Conservation (phyloP, 2,329 filamentous ascomycete genomes). For the Aspergillus carbonarius region DNA sequence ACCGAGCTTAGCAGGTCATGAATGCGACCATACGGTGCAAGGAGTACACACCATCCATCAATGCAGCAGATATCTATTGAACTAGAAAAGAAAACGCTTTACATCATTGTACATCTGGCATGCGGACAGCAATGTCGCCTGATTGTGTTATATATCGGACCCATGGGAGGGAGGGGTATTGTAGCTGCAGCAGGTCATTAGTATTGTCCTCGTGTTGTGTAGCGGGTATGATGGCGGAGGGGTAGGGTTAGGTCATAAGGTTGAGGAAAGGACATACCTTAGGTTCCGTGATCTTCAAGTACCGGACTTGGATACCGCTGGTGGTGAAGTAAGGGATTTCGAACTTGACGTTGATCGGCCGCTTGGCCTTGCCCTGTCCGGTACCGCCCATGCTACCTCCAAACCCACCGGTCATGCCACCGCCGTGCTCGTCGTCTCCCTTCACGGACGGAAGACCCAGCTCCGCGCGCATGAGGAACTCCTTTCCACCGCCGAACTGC, state of each 20-base stretch:
- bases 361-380: conserved; percentile 81
- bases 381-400: conserved; percentile 95
- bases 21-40: not conserved
- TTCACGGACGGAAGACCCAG: conserved; percentile 90
- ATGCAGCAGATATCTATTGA: conserved; percentile 8
- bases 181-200: conserved; percentile 60
- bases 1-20: not conserved
- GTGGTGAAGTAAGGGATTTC: conserved; percentile 99
- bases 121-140: conserved; percentile 88
- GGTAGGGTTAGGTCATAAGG: too few species aligned
- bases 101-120: conserved; percentile 80
- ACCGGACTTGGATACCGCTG: conserved; percentile 95
- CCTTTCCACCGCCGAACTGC: conserved; percentile 97
- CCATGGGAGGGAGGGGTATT: conserved; percentile 98
- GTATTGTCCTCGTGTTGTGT: not conserved
- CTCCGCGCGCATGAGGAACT: conserved; percentile 98
- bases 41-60: not conserved
- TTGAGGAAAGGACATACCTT: conserved; percentile 68
- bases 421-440: conserved; percentile 91
- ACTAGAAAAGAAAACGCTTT: conserved; percentile 17
- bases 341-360: conserved; percentile 98
- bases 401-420: conserved; percentile 96
- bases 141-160: conserved; percentile 98
- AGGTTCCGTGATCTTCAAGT: conserved; percentile 98
- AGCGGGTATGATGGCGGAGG: not conserved